phyloP scores from a whole-genome alignment of 108 stramenopile species.

The Skeletonema grethae region DNA sequence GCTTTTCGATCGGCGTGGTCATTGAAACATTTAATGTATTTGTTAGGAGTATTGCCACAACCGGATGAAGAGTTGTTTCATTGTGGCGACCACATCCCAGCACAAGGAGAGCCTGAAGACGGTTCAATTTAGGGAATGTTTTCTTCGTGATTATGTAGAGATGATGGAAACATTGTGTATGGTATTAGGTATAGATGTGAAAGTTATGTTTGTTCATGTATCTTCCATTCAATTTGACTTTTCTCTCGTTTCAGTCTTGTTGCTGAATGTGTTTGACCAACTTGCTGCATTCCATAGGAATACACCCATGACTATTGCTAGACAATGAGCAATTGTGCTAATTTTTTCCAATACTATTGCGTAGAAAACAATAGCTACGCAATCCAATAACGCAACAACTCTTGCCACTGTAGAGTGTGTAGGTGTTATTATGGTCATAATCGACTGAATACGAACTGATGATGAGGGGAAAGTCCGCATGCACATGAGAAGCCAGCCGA shows the following conservation, averaged over 20 bases:
- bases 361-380: neutral
- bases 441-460: neutral
- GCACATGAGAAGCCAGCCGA: neutral
- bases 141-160: neutral
- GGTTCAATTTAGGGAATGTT: slow-evolving; percentile 19
- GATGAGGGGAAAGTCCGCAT: neutral
- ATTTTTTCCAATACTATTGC: neutral
- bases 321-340: neutral
- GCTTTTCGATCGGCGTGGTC: slow-evolving; percentile 79
- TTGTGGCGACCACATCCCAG: slow-evolving; percentile 45
- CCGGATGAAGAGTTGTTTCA: slow-evolving; percentile 62
- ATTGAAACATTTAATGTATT: slow-evolving; percentile 66
- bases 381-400: neutral
- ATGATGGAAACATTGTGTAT: neutral
- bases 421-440: too few relatives aligned
- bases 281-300: neutral
- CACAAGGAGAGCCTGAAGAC: slow-evolving; percentile 40
- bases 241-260: neutral
- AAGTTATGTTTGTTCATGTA: neutral
- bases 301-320: neutral
- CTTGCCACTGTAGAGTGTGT: neutral
- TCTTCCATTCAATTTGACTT: neutral
- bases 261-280: neutral
- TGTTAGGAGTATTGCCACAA: slow-evolving; percentile 52
- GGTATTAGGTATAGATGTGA: neutral